A percentile compares a stretch with the other conserved stretches of the same genome.
These are phyloP conservation scores for Colletotrichum siamense DNA, from an alignment of 2,329 filamentous ascomycete species.

Conservation along the genomic window DNA sequence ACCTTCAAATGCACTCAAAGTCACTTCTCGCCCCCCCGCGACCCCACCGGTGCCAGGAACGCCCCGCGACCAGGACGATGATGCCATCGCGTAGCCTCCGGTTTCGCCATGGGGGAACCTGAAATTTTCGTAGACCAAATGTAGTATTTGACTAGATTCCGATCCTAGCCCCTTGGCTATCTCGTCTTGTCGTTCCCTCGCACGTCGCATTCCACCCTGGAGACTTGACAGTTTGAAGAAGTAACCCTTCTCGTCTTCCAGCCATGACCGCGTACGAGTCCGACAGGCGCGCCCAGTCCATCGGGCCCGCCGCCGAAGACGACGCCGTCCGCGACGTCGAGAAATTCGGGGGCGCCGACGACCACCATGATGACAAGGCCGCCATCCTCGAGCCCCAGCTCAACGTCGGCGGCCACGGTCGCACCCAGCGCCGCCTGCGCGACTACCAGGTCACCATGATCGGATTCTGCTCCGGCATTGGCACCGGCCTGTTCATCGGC, in stretches of 20 bases:
- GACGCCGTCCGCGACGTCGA: conserved; percentile 8
- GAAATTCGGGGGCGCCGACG: not conserved
- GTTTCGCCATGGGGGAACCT: not conserved
- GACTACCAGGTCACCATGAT: conserved; percentile 57
- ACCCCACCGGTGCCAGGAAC: conserved; percentile 1
- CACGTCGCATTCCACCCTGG: not conserved
- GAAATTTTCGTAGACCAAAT: not conserved
- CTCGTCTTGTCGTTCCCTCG: not conserved
- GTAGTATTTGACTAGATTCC: not conserved
- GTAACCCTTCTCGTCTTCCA: not conserved
- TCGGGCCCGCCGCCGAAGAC: conserved; percentile 1
- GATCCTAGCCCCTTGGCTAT: not conserved
- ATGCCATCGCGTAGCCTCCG: conserved; percentile 14
- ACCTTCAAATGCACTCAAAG: not conserved
- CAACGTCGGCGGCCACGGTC: conserved; percentile 19
- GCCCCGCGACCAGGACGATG: conserved; percentile 7
- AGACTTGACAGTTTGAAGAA: too few species aligned
- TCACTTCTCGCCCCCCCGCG: not conserved
- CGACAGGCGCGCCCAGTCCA: not conserved
- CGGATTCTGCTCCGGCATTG: conserved; percentile 50
- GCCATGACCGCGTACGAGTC: conserved; percentile 13
- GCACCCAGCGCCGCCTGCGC: conserved; percentile 21
- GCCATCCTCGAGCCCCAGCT: conserved; percentile 20
- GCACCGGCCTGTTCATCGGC: conserved; percentile 53
- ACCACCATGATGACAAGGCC: conserved; percentile 9